A percentile compares a stretch with the other conserved stretches of the same genome.
These are phyloP conservation scores for Syzygium aromaticum DNA, from an alignment of 345 rosid genomes.

Conservation along the genomic window DNA sequence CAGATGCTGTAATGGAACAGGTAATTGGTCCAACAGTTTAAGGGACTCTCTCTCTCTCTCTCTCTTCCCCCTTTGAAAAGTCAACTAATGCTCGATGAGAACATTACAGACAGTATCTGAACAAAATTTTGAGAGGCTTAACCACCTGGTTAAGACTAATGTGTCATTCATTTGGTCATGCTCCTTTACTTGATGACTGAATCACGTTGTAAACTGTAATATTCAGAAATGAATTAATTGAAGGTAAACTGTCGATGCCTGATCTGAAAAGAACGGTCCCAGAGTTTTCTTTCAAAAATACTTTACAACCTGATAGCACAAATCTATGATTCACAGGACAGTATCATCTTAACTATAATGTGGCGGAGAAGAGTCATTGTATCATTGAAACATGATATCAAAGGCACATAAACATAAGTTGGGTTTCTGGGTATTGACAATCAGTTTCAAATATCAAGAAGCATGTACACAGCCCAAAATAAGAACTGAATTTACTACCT, in stretches of 20 bases:
- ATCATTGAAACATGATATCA: background rate
- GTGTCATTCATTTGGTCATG: background rate
- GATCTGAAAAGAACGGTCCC: background rate
- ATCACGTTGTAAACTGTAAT: background rate
- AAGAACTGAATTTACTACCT: slow-evolving; percentile 33
- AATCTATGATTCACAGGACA: background rate
- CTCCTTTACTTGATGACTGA: background rate
- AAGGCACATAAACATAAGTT: background rate
- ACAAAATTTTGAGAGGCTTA: background rate
- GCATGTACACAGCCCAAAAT: background rate
- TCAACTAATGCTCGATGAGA: background rate
- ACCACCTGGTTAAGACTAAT: background rate
- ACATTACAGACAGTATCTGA: background rate
- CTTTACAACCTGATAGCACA: background rate
- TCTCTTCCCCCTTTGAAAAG: background rate
- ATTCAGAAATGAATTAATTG: background rate
- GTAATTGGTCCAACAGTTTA: background rate
- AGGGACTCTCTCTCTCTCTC: background rate
- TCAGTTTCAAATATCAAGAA: background rate
- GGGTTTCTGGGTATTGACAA: background rate
- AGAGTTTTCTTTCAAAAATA: background rate
- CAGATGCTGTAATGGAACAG: background rate
- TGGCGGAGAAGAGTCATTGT: background rate
- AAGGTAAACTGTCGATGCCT: background rate
- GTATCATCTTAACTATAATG: background rate